Evolutionary conservation across 306 rosid genomes (phyloP), one percentile per base, ranked within the genome.

Genomic region (Casuarina equisetifolia): DNA sequence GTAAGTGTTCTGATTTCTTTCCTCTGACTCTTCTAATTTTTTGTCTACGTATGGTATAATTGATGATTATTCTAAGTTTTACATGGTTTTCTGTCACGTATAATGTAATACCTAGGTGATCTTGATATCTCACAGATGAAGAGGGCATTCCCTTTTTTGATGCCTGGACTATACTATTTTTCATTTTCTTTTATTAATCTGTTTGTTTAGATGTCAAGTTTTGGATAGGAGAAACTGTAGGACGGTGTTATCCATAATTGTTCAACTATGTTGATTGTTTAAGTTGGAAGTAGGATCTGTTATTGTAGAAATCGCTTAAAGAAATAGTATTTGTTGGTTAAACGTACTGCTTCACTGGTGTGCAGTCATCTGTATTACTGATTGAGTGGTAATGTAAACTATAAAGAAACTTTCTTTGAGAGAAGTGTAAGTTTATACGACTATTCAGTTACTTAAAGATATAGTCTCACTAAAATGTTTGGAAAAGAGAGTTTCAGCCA

Each of bases 1-100:
- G 97, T 90, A 78, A 78, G 90, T 76, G 20, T 15, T 78, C 61
- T 77, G 36, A 72, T 53, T 55, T 10, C 32, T 63, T 57, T 8
- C 13, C 6, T 7, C 57, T 57, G n/a, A 46, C 69, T 63, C 32
- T 6, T 50, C 1, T 67, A 35, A 32, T 46, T 69, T 20, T 20
- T 2, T 72, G 20, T 66, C 59, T 77, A 81, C 79, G 5, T 39
- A 1, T n/a, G 3, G 8, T 79, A 19, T 44, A 9, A 52, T 52
- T 16, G 51, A 8, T 58, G 64, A 39, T 53, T 25, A 9, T 58
- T 25, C 39, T 7, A 35, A 15, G 50, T 42, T 66, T 39, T 42
- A 42, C 35, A 3, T 32, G 25, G 40, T 42, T 8, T 16, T n/a
- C 17, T 67, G 51, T n/a, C 12, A 20, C 17, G 32, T 40, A 4